phyloP scores from a whole-genome alignment of 2,329 filamentous ascomycete species.

The Ophiosphaerella korrae region DNA sequence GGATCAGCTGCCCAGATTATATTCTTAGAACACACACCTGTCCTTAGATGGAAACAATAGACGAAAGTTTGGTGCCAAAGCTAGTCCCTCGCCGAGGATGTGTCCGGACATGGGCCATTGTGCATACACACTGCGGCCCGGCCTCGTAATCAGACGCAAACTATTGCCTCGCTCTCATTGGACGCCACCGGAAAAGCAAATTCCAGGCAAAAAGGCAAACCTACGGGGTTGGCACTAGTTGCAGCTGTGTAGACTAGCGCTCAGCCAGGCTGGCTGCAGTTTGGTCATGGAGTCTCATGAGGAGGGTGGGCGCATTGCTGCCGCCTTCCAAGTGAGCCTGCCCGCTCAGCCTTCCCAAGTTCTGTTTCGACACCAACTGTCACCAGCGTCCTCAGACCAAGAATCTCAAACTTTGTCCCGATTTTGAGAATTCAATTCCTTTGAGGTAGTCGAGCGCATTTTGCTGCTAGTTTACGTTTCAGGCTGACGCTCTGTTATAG shows the following conservation, averaged over 20 bases:
- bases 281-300: neutral
- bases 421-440: too few relatives aligned
- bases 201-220: slow-evolving; percentile 1
- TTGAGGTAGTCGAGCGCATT: too few relatives aligned
- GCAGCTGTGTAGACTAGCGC: neutral
- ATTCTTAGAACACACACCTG: neutral
- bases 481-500: neutral
- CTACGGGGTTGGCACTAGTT: neutral
- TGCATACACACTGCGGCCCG: too few relatives aligned
- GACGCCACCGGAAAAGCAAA: neutral
- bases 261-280: neutral
- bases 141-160: neutral
- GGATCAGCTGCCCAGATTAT: neutral
- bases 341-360: neutral
- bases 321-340: neutral
- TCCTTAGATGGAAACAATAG: neutral
- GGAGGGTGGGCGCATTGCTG: neutral
- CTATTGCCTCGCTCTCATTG: neutral
- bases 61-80: neutral
- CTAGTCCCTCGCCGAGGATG: neutral
- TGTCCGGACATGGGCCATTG: neutral
- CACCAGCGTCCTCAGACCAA: too few relatives aligned
- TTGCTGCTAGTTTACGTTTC: neutral
- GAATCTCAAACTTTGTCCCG: too few relatives aligned
- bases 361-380: too few relatives aligned